Conservation (phyloP, 1,284 basidiomycete genomes). For the Ustilago bromivora region DNA sequence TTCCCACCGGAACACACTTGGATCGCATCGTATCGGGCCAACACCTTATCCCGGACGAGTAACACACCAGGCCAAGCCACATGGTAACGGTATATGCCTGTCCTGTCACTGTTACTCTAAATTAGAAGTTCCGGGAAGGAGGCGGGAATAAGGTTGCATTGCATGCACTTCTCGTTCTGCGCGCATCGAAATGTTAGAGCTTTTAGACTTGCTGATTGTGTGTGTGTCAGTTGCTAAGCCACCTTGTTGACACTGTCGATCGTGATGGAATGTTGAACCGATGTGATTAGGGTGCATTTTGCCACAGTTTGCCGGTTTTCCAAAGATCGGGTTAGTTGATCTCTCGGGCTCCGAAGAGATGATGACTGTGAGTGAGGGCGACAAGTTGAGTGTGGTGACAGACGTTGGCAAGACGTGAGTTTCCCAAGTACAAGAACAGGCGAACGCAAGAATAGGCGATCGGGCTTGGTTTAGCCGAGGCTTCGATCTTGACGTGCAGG, state of each 20-base stretch:
- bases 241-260: background rate
- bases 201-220: background rate
- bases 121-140: background rate
- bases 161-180: slow-evolving; percentile 8
- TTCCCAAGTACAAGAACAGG: too few relatives aligned
- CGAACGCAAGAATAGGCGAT: background rate
- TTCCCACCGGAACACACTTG: too few relatives aligned
- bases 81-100: background rate
- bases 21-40: background rate
- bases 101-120: background rate
- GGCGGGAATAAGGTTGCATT: slow-evolving; percentile 8
- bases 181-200: background rate
- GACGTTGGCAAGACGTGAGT: too few relatives aligned
- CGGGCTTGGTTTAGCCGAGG: slow-evolving; percentile 13
- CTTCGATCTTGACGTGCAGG: slow-evolving; percentile 46
- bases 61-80: background rate
- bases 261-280: background rate
- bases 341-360: too few relatives aligned
- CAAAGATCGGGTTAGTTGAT: too few relatives aligned
- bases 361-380: too few relatives aligned
- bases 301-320: background rate
- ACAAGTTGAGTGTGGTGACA: too few relatives aligned
- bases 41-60: background rate
- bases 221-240: background rate
- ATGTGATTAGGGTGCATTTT: background rate